Evolutionary conservation across 2,329 filamentous ascomycete species (phyloP), one percentile per base, ranked within the genome.

Genomic region (Chaetomiaceae sp.): DNA sequence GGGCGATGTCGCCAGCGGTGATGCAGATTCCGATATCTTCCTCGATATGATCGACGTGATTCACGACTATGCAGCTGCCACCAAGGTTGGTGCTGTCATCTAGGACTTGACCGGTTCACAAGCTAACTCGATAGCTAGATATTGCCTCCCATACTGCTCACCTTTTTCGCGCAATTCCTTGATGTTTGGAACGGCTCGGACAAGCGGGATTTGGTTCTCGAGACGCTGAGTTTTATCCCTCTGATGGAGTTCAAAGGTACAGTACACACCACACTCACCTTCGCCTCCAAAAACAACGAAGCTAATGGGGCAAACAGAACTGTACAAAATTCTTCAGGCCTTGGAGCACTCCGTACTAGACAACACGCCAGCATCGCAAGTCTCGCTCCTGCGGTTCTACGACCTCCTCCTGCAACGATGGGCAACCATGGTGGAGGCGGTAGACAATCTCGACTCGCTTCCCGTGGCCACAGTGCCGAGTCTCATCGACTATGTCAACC

Each of bases 331-430:
- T 11, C 74, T 85, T 18, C 63, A 70, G 21, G 73, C 72, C 1
- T 67, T 86, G 11, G 81, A 86, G 61, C 66, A 67, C 1, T 72
- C 71, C 20, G 62, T 82, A 1, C 66, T 82, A 9, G 73, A 79
- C 58, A 73, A 76, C 37, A 73, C 72, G 1, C 54, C 74, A 0
- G 63, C 72, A 5, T 81, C 83, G 0, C 85, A 84, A 60, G 64
- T 79, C 0, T 73, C 73, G 2, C 71, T 95, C 2, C 75, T 94
- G 2, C 67, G 68, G 1, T 83, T 90, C 57, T 94, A 92, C 67
- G 84, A 79, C 1, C 68, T 70, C 10, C 71, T 95, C 5, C 75
- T 92, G 41, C 78, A 75, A 10, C 78, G 82, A 53, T 86, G 82
- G 82, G 72, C 71, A 6, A 65, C 72, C 9, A 56, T 67, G 3